Percentiles rank a stretch among this genome's conserved stretches.
Conservation (phyloP, 2,329 filamentous ascomycete species). For the Penicillium sp. region DNA sequence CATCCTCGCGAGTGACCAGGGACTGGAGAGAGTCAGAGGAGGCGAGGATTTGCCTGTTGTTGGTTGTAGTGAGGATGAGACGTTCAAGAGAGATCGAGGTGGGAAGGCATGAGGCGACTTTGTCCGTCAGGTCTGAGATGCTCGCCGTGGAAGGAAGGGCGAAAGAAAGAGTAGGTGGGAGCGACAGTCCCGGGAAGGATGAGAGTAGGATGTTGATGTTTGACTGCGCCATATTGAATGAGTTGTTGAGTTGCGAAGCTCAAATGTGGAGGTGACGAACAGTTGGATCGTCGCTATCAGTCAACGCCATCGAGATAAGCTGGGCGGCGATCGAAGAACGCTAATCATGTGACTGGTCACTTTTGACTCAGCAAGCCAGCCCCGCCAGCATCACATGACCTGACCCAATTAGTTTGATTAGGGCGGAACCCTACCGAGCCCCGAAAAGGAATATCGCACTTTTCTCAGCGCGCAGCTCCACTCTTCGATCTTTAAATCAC, state of each 20-base stretch:
- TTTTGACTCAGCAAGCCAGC: constrained; percentile 1
- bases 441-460: constrained; percentile 39
- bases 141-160: constrained; percentile 67
- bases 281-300: neutral
- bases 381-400: neutral
- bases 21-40: constrained; percentile 58
- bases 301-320: constrained; percentile 1
- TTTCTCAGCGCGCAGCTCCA: constrained; percentile 37
- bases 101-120: constrained; percentile 59
- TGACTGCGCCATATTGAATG: constrained; percentile 55
- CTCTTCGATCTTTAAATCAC: constrained; percentile 41
- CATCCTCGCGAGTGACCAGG: constrained; percentile 50
- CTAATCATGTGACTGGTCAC: constrained; percentile 2
- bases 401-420: constrained; percentile 22
- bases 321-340: neutral
- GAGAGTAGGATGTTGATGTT: constrained; percentile 81
- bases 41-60: constrained; percentile 68
- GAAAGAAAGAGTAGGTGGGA: constrained; percentile 82
- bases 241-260: neutral
- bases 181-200: constrained; percentile 77
- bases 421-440: constrained; percentile 34
- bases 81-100: constrained; percentile 58
- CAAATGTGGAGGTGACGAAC: neutral
- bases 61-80: constrained; percentile 77
- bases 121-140: constrained; percentile 66